Conservation (phyloP, 148 eudicot genomes). For the Rhododendron williamsianum region DNA sequence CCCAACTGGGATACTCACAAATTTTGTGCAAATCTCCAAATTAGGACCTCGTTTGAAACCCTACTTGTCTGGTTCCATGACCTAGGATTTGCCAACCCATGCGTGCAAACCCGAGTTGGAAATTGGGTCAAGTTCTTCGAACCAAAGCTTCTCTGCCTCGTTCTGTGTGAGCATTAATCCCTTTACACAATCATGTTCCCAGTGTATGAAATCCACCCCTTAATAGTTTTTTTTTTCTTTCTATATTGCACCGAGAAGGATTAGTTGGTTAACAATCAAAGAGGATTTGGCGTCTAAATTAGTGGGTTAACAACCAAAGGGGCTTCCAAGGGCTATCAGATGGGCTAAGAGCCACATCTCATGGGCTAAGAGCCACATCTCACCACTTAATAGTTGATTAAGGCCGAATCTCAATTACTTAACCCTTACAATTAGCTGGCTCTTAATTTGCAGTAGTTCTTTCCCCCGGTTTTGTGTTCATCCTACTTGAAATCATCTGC, state of each 20-base stretch:
- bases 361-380: not conserved
- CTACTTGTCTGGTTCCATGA: not conserved
- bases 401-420: no score
- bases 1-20: constrained; percentile 10
- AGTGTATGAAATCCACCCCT: not conserved
- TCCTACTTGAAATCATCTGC: no score
- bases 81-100: constrained; percentile 18
- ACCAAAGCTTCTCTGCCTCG: not conserved
- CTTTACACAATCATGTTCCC: not conserved
- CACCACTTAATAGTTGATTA: no score
- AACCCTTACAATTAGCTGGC: no score
- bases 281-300: no score
- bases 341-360: not conserved
- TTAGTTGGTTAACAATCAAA: no score
- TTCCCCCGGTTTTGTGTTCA: not conserved
- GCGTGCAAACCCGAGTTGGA: constrained; percentile 10
- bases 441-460: not conserved
- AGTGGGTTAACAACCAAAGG: no score
- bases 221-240: no score
- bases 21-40: constrained; percentile 15
- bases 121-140: constrained; percentile 12
- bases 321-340: no score
- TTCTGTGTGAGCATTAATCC: not conserved
- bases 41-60: constrained; percentile 15
- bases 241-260: no score